Base-by-base conservation (phyloP, 352 stramenopile species). In the Paralagenidium karlingii region DNA sequence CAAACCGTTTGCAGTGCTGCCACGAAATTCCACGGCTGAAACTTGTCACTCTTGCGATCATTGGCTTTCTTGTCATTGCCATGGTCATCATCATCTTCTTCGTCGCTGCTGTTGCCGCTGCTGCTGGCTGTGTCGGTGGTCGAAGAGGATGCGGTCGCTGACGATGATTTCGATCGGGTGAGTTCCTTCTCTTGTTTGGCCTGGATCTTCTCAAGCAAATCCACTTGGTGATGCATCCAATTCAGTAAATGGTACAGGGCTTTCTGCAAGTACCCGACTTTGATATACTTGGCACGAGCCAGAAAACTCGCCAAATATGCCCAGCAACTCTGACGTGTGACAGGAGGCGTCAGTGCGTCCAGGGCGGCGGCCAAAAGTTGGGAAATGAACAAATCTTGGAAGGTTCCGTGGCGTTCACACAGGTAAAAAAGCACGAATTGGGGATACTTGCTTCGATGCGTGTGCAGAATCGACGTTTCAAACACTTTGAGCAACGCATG, bases 301-400 rank as follows among this genome's bases (percentile, higher is more conserved):
- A 99, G 63, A 49, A 98, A 98, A 20, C 90, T 98, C 16, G 93
- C 94, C 19, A 98, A 61, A 55, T 98, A 98, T 21, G 88, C 96
- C 12, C 85, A 83, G 44, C 85, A 92, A 47, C 80, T 97, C 59
- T 97, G 93, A 16, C 84, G 75, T 24, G 86, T 94, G 26, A 90
- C 76, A 10, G 85, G 75, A 7, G 91, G 82, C 45, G 55, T 80
- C 36, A 94, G 85, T 9, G 75, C 53, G 28, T 91, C 78, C 25
- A 85, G 61, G 36, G 68, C 85, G 20, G 69, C 66, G 1, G 71
- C 57, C 10, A 90, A 57, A 16, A 93, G 55, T 43, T 88, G 74
- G 19, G 76, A 87, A 22, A 90, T 80, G 47, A 89, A 82, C 11
- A 86, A 53, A 38, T 91, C 75, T 34, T 89, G 71, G 45, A 86